Percentiles rank a stretch among this genome's conserved stretches.
Conservation (phyloP, 129 eudicot genomes). For the Saposhnikovia divaricata region DNA sequence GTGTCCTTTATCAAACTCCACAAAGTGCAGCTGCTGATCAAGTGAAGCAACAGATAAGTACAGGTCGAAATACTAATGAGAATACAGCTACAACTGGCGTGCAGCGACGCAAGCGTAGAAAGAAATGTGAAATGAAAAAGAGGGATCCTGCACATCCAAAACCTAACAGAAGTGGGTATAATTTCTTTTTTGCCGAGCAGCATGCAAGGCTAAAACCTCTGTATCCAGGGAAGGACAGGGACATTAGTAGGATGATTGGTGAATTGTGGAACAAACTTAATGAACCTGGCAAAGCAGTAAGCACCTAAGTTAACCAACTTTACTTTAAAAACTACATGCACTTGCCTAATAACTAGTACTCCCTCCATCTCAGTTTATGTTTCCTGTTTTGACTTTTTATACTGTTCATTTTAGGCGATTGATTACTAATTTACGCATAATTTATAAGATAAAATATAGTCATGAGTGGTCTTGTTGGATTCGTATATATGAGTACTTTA, state of each 20-base stretch:
- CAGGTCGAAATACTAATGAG: conserved; percentile 1
- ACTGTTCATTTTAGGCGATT: no score
- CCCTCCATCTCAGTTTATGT: no score
- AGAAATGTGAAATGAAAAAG: conserved; percentile 69
- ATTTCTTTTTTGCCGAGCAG: conserved; percentile 91
- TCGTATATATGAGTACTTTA: no score
- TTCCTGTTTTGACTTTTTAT: no score
- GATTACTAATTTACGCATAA: no score
- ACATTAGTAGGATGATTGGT: conserved; percentile 86
- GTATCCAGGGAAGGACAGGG: conserved; percentile 70
- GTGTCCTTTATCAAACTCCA: conserved; percentile 71
- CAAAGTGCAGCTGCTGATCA: conserved; percentile 21
- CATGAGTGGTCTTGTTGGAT: no score
- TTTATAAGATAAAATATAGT: no score
- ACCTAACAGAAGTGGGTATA: conserved; percentile 92
- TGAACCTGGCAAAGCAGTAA: conserved; percentile 59
- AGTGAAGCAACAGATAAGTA: conserved; percentile 20
- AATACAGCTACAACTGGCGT: conserved; percentile 26
- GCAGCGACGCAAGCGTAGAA: conserved; percentile 64
- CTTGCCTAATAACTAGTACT: neutral
- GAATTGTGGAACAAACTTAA: conserved; percentile 77
- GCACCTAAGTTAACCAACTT: conserved; percentile 3
- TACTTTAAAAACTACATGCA: neutral
- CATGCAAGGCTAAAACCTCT: conserved; percentile 73
- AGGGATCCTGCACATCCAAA: conserved; percentile 93